Evolutionary conservation across 1,284 basidiomycete species (phyloP), one percentile per base, ranked within the genome.

Genomic region (Ceratobasidium sp.): DNA sequence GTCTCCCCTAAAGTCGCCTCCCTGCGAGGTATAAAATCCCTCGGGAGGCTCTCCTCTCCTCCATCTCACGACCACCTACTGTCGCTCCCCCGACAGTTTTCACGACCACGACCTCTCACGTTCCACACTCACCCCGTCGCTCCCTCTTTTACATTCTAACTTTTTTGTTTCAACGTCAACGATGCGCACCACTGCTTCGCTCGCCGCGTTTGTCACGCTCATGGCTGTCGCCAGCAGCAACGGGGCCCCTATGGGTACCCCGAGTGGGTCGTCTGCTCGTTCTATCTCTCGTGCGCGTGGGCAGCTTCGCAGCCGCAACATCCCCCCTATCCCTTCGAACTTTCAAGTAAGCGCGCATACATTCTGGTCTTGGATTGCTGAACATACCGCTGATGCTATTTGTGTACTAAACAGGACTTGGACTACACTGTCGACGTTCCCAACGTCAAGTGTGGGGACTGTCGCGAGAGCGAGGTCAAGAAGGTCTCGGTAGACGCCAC

Each of bases 161-260:
- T 14, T 44, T 32, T 26, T 16, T 11, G 18, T 38, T 44, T 6
- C 8, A 58, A 28, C 8, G 16, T 58, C 52, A 55, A 44, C 49
- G 32, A 54, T 67, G 64, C 50, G 64, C 41, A 55, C 49, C 16
- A 28, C 64, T 26, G 38, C 64, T 18, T 55, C 64, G n/a, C 30
- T 67, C 14, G 64, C 50, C n/a, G 46, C 49, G 13, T 50, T 67
- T 21, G 52, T 67, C n/a, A 21, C 64, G 49, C 49, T 67, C 16
- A 67, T 67, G 64, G 64, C 50, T 14, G 50, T 67, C 23, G 64
- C 26, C 38, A 30, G n/a, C 38, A 43, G 64, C 64, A 16, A 38
- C 35, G 35, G 35, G 35, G 50, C 64, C 26, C 64, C 50, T 35
- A 66, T 66, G 21, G 32, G 35, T 13, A 16, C 26, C n/a, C 13